Conservation (phyloP, 108 stramenopile genomes). For the Aurantiochytrium sp. region DNA sequence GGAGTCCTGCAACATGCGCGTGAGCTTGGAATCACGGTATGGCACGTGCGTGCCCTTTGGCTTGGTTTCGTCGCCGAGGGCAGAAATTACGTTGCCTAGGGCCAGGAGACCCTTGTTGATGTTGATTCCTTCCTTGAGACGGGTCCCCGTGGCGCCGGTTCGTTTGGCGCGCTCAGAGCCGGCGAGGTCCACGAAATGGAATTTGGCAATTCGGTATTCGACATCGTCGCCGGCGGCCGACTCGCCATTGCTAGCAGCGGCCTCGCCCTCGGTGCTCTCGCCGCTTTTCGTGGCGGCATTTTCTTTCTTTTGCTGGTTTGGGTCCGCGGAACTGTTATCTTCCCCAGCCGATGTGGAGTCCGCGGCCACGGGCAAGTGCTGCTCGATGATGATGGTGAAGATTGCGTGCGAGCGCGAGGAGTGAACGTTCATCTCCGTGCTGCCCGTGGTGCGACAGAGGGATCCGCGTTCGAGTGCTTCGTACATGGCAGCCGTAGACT, state of each 20-base stretch:
- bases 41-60: slow-evolving; percentile 34
- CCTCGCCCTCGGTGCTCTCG: slow-evolving; percentile 22
- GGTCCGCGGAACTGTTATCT: neutral
- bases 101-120: slow-evolving; percentile 90
- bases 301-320: neutral
- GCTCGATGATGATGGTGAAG: slow-evolving; percentile 49
- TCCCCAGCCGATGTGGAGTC: neutral
- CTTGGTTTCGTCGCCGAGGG: slow-evolving; percentile 73
- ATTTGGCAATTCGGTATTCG: slow-evolving; percentile 43
- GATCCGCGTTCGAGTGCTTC: slow-evolving; percentile 45
- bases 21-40: slow-evolving; percentile 57
- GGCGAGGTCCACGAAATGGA: slow-evolving; percentile 51
- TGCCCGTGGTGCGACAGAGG: slow-evolving; percentile 39
- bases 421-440: slow-evolving; percentile 48
- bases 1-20: slow-evolving; percentile 51
- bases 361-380: slow-evolving; percentile 28
- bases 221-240: slow-evolving; percentile 37
- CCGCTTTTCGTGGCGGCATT: neutral
- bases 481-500: slow-evolving; percentile 34
- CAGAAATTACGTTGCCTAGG: slow-evolving; percentile 94
- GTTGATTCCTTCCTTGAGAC: slow-evolving; percentile 74
- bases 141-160: slow-evolving; percentile 73
- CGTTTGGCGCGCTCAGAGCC: slow-evolving; percentile 85
- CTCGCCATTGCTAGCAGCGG: neutral
- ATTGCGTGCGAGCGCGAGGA: slow-evolving; percentile 49